Evolutionary conservation across 2,329 filamentous ascomycete genomes (phyloP), one percentile per base, ranked within the genome.

Genomic region (Fusarium poae): DNA sequence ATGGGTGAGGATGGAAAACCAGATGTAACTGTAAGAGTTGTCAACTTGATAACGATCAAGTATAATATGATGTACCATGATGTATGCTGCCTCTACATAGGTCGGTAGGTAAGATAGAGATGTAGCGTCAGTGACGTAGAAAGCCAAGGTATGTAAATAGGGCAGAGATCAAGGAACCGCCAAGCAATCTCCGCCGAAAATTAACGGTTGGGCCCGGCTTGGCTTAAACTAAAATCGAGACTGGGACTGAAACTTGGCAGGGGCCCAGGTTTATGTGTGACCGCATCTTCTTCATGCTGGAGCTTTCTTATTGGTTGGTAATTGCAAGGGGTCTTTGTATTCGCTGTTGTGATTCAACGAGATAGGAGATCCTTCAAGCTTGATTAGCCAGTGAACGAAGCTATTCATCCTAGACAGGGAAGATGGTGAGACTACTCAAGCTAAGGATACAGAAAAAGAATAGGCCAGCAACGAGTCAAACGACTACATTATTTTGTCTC

Each of bases 151-250:
- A 25, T n/a, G n/a, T n/a, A n/a, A 32, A 42, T 62, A 50, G 50
- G 43, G 34, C 49, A 15, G 20, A 27, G 51, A 48, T 42, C 61
- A 57, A 64, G 61, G 39, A 45, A 44, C 45, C 40, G 66, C 66
- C 66, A 69, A 69, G 66, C 57, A 67, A 68, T 67, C 32, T 44
- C 63, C 35, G 42, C 48, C 56, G 23, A 67, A 62, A 57, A 67
- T 62, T 37, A 48, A 62, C 66, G 66, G 66, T 50, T 63, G 66
- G 67, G 53, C 53, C 67, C 67, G 67, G 50, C 64, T 62, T 67
- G 62, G 67, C 67, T 52, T 29, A 8, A 27, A 27, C 27, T 39
- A 39, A 42, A 49, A 37, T 34, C 48, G 44, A 46, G 50, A 46
- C 49, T 21, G 52, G 39, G 39, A 52, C 46, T 21, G 46, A 66